A percentile compares a stretch with the other conserved stretches of the same genome.
Evolutionary conservation across 805 yeast genomes (phyloP).

Genomic region (Debaryomyces prosopidis): DNA sequence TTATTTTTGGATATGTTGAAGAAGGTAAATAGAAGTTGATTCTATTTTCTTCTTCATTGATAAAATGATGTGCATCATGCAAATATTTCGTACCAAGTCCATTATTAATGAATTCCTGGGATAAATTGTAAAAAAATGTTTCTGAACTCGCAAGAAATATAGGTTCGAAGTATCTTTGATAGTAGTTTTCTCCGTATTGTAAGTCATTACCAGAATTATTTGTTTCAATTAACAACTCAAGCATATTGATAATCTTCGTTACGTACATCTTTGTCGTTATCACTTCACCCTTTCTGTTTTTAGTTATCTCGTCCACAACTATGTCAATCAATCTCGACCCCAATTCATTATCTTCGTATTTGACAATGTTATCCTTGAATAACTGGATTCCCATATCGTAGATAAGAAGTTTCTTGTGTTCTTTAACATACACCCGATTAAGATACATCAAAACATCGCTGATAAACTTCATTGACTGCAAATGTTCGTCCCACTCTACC

Average conservation of each 20-base stretch:
- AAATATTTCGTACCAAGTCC: conserved; percentile 58
- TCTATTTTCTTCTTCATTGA: conserved; percentile 63
- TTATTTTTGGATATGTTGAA: conserved; percentile 53
- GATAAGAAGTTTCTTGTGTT: conserved; percentile 58
- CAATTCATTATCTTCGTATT: conserved; percentile 47
- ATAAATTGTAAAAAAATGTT: conserved; percentile 51
- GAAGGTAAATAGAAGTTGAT: conserved; percentile 54
- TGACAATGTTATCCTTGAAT: conserved; percentile 63
- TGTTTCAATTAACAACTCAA: conserved; percentile 59
- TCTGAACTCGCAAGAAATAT: conserved; percentile 54
- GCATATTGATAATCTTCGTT: conserved; percentile 65
- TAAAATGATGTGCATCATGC: conserved; percentile 48
- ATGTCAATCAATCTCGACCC: conserved; percentile 51
- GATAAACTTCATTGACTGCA: conserved; percentile 71
- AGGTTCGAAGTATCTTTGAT: conserved; percentile 67
- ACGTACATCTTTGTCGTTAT: conserved; percentile 59
- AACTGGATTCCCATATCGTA: conserved; percentile 73
- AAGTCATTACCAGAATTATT: conserved; percentile 19
- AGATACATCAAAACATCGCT: conserved; percentile 85
- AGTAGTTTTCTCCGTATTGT: conserved; percentile 57
- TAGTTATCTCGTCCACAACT: conserved; percentile 55
- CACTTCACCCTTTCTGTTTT: conserved; percentile 53
- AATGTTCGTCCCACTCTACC: conserved; percentile 68
- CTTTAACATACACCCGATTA: conserved; percentile 81
- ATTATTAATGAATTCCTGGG: conserved; percentile 43